Base-by-base conservation (phyloP, 345 rosid genomes). In the Citrus inodora region DNA sequence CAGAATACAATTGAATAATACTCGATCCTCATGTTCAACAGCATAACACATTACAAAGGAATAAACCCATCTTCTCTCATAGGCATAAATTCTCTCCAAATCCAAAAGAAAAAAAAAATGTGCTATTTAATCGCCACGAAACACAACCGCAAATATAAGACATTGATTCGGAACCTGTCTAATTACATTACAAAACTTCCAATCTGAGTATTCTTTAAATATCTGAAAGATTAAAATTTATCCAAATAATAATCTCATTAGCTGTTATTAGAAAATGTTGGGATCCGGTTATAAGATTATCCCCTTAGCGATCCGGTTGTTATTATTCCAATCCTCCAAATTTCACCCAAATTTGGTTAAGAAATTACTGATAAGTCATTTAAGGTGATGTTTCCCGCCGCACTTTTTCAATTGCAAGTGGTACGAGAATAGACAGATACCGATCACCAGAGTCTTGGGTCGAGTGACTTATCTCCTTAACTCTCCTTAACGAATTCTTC, bases 341-440 rank as follows among this genome's bases (percentile, higher is more conserved):
- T 32, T 32, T 17, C 42, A 7, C 2, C 1, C 40, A 65, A 32
- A 32, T 32, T 32, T 32, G 33, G 33, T 32, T 32, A 32, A 32
- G 4, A 32, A 27, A 10, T 3, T 37, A 0, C 30, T 21, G 71
- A 38, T 32, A 10, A 22, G 71, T 37, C 71, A 2, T 67, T 65
- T 33, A 33, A 65, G 9, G 22, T 0, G 6, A 22, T 11, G 58
- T 14, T 70, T 70, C 60, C 28, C 16, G 32, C 25, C 2, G 25
- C 40, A 10, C 56, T 58, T 71, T 75, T 59, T 70, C 82, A 27
- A 78, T 60, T 27, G 78, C 48, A 30, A 66, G 72, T 14, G 86
- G 80, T 22, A 4, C 1, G 27, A 67, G 73, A 42, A 67, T 51
- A 37, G 60, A 66, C 16, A 5, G 61, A 30, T 66, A 38, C 9